Base-by-base conservation (phyloP, 306 rosid species). In the Medicago arabica region DNA sequence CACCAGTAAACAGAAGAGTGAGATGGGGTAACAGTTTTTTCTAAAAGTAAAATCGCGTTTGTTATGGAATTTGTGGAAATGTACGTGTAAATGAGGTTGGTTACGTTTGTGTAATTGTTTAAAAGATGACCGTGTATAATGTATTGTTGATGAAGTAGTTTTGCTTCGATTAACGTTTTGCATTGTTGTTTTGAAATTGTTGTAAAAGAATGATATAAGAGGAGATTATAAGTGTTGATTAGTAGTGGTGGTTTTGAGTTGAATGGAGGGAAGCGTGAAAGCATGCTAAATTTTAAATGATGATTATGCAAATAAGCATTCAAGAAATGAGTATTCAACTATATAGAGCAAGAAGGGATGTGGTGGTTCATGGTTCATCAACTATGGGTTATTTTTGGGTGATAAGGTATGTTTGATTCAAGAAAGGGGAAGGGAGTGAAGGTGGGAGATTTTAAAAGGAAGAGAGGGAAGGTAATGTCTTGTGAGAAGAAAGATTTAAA, bases 81-180 rank as follows among this genome's bases (percentile, higher is more conserved):
- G 60, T 54, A 54, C 3, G 18, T 54, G 60, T 23, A 12, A 9
- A 54, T 54, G 28, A 54, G 60, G 60, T 18, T 54, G 60, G 60
- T 8, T 1, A 54, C 1, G 28, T 54, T 54, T 17, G 60, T 54
- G 60, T 54, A 17, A 3, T 3, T 28, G 60, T 54, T 17, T 54
- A 54, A 18, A 25, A 17, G 9, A 54, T 18, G 60, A 54, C 60
- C 60, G 60, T 54, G 28, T 54, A 54, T 25, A 6, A 18, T 54
- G 60, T 54, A 8, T 54, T 54, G 25, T 54, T 54, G 60, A 18
- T 54, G 60, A 18, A 54, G 60, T 54, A 54, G 60, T 54, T 54
- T 54, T 17, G 60, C 1, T 54, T 54, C 28, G 28, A 1, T 54
- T 54, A 9, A 54, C 12, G 60, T 54, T 54, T 54, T 54, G 28